Evolutionary conservation across 768 basidiomycete species (phyloP).

Genomic region (Lyophyllum atratum): DNA sequence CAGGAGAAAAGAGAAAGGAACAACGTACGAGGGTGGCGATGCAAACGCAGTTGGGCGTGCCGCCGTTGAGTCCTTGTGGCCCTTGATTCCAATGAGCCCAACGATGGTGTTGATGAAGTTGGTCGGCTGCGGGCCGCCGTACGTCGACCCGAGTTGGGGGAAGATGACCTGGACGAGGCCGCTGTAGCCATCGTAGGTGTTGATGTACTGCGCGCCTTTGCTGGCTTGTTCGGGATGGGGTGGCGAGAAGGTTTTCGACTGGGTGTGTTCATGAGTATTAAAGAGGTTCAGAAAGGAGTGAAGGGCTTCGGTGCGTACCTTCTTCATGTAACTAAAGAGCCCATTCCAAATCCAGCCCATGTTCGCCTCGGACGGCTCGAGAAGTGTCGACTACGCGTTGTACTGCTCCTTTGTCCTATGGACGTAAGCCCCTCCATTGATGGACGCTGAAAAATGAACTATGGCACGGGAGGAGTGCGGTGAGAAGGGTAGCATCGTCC

Average conservation of each 20-base stretch:
- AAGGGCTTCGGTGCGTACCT: slow-evolving; percentile 28
- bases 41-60: slow-evolving; percentile 55
- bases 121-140: slow-evolving; percentile 54
- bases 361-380: slow-evolving; percentile 39
- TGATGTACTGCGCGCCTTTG: slow-evolving; percentile 48
- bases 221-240: slow-evolving; percentile 45
- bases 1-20: too few relatives aligned
- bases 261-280: neutral
- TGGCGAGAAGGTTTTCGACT: slow-evolving; percentile 51
- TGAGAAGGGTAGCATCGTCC: too few relatives aligned
- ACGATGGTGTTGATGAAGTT: slow-evolving; percentile 50
- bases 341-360: slow-evolving; percentile 51
- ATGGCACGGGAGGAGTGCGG: too few relatives aligned
- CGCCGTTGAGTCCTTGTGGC: slow-evolving; percentile 56
- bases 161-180: slow-evolving; percentile 59
- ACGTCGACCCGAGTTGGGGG: slow-evolving; percentile 47
- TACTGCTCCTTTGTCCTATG: slow-evolving; percentile 46
- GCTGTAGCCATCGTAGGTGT: slow-evolving; percentile 48
- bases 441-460: slow-evolving; percentile 33
- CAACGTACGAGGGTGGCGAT: slow-evolving; percentile 49
- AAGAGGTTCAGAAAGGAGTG: neutral
- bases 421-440: slow-evolving; percentile 50
- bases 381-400: slow-evolving; percentile 40
- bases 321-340: slow-evolving; percentile 48
- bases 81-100: slow-evolving; percentile 48